Evolutionary conservation across 2,329 filamentous ascomycete genomes (phyloP), one percentile per base, ranked within the genome.

Genomic region (Penicillium oxalicum): DNA sequence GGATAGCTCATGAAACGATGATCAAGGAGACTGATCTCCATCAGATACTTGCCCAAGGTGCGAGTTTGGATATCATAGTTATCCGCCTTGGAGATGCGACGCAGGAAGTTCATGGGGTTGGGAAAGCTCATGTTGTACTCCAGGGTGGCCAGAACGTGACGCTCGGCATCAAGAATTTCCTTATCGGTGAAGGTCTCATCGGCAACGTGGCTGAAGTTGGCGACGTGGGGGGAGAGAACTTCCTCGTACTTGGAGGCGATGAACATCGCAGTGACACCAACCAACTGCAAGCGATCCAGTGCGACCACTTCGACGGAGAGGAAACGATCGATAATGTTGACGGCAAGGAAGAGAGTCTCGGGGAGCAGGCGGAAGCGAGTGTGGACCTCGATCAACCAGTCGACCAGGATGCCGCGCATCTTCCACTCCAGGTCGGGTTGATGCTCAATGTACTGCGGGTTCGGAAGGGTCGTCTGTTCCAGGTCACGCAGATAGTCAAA

Each of bases 41-140:
- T 89, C 41, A 98, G 78, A 70, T 97, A 98, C 75, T 98, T 98
- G 70, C 89, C 93, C 51, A 98, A 82, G 40, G 93, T 98, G 62
- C 93, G 88, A 52, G 91, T 95, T 70, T 96, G 89, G 63, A 97
- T 95, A 71, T 98, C 91, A 74, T 98, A 98, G 77, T 95, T 93
- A 75, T 98, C 94, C 64, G 93, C 94, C 78, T 98, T 98, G 53
- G 91, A 97, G 71, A 98, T 95, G 59, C 94, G 88, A 57, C 93
- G 88, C 52, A 98, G 82, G 76, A 98, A 98, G 80, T 98, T 98
- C 93, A 98, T 98, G 24, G 93, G 93, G 73, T 98, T 98, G 48
- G 93, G 93, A 67, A 96, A 98, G 76, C 91, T 96, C 56, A 98
- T 83, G 68, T 98, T 91, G 70, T 96, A 98, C 74, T 96, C 86